Percentiles rank a stretch among this genome's conserved stretches.
Conservation (phyloP, 768 basidiomycete genomes). For the Epithele typhae region DNA sequence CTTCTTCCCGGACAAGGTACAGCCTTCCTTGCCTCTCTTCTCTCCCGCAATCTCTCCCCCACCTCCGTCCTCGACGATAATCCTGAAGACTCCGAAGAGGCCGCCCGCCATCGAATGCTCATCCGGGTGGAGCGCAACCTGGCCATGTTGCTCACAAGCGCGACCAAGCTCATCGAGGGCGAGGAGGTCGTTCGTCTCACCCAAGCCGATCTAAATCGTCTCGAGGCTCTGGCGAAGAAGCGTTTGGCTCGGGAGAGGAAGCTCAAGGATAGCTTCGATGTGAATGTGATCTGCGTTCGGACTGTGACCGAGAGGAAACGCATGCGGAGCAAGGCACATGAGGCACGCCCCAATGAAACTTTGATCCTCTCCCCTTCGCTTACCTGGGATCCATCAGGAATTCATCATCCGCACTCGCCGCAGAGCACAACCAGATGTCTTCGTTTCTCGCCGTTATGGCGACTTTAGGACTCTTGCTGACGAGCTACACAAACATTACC, state of each 20-base stretch:
- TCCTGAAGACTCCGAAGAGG: slow-evolving; percentile 46
- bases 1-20: slow-evolving; percentile 93
- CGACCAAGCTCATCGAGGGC: slow-evolving; percentile 74
- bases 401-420: slow-evolving; percentile 90
- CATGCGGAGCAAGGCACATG: slow-evolving; percentile 80
- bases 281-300: slow-evolving; percentile 89
- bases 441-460: slow-evolving; percentile 90
- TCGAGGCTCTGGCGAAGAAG: slow-evolving; percentile 69
- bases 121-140: slow-evolving; percentile 82
- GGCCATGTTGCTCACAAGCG: slow-evolving; percentile 74
- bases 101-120: slow-evolving; percentile 63
- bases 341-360: slow-evolving; percentile 49
- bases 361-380: too few relatives aligned
- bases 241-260: slow-evolving; percentile 46
- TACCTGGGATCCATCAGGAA: slow-evolving; percentile 49
- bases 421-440: slow-evolving; percentile 67
- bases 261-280: slow-evolving; percentile 64
- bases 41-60: slow-evolving; percentile 73
- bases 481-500: slow-evolving; percentile 87
- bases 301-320: slow-evolving; percentile 81
- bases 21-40: slow-evolving; percentile 81
- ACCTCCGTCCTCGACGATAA: slow-evolving; percentile 56
- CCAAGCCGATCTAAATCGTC: slow-evolving; percentile 75
- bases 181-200: slow-evolving; percentile 91
- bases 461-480: slow-evolving; percentile 88